Base-by-base conservation (phyloP, 2,329 filamentous ascomycete genomes). In the Tolypocladium guangdongense region DNA sequence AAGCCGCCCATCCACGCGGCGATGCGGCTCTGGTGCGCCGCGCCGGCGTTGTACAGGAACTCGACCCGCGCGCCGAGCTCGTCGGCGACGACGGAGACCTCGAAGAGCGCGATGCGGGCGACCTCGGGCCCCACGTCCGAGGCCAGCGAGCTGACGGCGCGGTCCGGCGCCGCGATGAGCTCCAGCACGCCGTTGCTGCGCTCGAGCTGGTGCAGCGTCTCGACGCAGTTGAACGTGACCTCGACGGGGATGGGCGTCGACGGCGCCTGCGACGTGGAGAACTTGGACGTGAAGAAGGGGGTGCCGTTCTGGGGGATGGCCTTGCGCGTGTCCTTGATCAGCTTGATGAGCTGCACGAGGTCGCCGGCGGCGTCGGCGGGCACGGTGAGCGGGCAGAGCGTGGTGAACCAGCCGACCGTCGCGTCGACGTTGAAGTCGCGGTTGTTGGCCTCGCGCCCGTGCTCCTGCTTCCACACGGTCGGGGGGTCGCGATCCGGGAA, bases 321-420 rank as follows among this genome's bases (percentile, higher is more conserved):
- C 11, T 74, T 70, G 1, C 80, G 71, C 0, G 67, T 67, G 58
- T 82, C 78, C 59, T 83, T 83, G 47, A 81, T 68, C 27, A 74
- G 67, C n/a, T 74, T 74, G 12, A 82, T 64, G 0, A 77, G 73
- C 14, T 76, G 68, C 39, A 81, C 64, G 18, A 82, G 64, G 54
- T 81, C 77, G 35, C 78, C 73, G 2, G 69, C 64, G 2, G 68
- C 65, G 2, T 75, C 70, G 1, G 74, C 60, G 10, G 71, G 69
- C 3, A 76, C 65, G 2, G 71, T 68, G 7, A 82, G 66, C 0
- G 80, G 80, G 49, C 74, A 78, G 14, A 83, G 66, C 0, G 78
- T 74, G 2, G 79, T 81, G 57, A 83, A 82, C 79, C 79, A 83
- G 2, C 80, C 81, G 0, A 83, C 78, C 0, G 80, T 83, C 51